Evolutionary conservation across 495 filamentous ascomycete species (phyloP), one percentile per base, ranked within the genome.

Genomic region (Neurospora hispaniola): DNA sequence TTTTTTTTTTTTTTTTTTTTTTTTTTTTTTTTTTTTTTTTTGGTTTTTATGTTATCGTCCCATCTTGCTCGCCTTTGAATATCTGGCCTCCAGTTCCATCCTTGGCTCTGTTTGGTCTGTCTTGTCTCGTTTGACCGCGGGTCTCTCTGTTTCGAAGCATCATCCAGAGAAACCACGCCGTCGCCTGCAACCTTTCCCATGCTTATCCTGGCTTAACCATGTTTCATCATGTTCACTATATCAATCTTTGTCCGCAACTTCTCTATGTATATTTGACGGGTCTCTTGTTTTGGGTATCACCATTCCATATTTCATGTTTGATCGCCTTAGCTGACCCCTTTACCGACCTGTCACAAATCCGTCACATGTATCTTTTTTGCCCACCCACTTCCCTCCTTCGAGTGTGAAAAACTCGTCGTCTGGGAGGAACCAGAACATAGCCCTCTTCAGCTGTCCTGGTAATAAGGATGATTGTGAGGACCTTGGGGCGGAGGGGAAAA

Each of bases 1-100:
- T 31, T 31, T 2, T 38, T 38, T 38, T 38, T 5, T 6, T 71
- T 42, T 40, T 48, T 71, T 73, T 71, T 38, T 5, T 6, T 71
- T 42, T 40, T 48, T 71, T 73, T 71, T 74, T 75, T 75, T 78
- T 71, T 23, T 23, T 23, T 23, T 23, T 23, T 23, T 23, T 23
- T 23, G 73, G 74, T 75, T 76, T 71, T 80, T 75, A 74, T 71
- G 77, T 74, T 75, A 68, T 71, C 73, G 35, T 20, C 40, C 35
- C 31, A 31, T 41, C 18, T 59, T 44, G 11, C 9, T 14, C 48
- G 11, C 48, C 20, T 59, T 54, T 5, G 20, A 59, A 59, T 10
- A 59, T 27, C 48, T 27, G 11, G 11, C 48, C 48, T 23, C 48
- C 20, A 31, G 48, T 59, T 20, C 12, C 20, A 59, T 14, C 6